Conservation (phyloP, 176 grass and related monocot species). For the Aegilops sharonensis region DNA sequence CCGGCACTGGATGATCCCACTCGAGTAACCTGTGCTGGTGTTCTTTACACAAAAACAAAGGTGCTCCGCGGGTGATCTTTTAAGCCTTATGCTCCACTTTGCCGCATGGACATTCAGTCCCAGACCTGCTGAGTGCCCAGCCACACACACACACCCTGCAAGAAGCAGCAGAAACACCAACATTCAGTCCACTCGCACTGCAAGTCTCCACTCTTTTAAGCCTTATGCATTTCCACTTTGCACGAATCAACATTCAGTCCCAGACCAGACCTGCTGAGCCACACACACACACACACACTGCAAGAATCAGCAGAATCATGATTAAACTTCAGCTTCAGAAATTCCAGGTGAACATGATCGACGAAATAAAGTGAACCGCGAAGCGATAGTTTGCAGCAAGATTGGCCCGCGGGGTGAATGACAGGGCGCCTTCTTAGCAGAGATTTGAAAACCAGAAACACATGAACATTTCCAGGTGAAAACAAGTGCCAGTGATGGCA, state of each 20-base stretch:
- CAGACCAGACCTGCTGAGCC: background rate
- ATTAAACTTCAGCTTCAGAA: background rate
- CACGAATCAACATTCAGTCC: background rate
- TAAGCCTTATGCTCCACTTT: background rate
- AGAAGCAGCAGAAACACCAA: background rate
- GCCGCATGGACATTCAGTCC: background rate
- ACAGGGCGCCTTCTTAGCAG: background rate
- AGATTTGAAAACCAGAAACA: background rate
- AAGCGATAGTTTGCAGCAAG: background rate
- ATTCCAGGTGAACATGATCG: background rate
- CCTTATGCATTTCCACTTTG: background rate
- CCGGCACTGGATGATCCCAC: background rate
- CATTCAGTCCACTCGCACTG: too few relatives aligned
- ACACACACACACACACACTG: background rate
- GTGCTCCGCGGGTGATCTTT: background rate
- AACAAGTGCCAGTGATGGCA: background rate
- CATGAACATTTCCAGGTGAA: background rate
- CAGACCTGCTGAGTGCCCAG: background rate
- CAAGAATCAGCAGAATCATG: background rate
- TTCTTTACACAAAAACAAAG: background rate
- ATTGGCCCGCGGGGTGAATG: background rate
- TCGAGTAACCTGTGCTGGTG: background rate
- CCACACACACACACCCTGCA: background rate
- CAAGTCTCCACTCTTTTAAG: background rate
- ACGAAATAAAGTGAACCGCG: background rate